These are phyloP conservation scores for Phlyctochytrium planicorne DNA, from an alignment of 192 early-diverging fungal species.

Conservation along the genomic window DNA sequence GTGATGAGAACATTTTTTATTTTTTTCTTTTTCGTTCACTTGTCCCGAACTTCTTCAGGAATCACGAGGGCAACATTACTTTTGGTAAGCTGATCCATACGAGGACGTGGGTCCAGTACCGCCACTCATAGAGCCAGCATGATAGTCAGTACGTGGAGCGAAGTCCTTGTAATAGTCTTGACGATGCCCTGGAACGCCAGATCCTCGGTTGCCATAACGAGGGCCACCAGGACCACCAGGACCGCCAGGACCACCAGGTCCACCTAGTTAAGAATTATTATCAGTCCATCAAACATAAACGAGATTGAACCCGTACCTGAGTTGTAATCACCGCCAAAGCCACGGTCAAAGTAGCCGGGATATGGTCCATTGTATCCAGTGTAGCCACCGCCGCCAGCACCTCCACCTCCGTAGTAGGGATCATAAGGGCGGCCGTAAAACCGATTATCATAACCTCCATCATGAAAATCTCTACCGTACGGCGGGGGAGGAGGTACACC, in stretches of 20 bases:
- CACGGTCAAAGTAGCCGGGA: not conserved
- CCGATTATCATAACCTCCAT: constrained; percentile 15
- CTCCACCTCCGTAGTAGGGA: constrained; percentile 23
- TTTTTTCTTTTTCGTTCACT: too few relatives aligned
- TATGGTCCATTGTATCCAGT: too few relatives aligned
- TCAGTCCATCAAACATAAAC: not conserved
- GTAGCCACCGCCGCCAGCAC: constrained; percentile 16
- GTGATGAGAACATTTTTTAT: too few relatives aligned
- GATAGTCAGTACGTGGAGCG: constrained; percentile 15
- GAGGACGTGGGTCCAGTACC: too few relatives aligned
- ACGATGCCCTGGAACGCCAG: too few relatives aligned
- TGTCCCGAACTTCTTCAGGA: too few relatives aligned
- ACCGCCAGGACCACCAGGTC: not conserved
- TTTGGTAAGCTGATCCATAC: too few relatives aligned
- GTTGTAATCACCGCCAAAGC: not conserved
- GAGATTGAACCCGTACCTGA: not conserved
- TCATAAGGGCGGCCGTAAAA: constrained; percentile 27
- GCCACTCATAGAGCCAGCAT: not conserved
- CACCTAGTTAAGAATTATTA: constrained; percentile 14
- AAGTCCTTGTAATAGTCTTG: constrained; percentile 30
- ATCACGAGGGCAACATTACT: too few relatives aligned
- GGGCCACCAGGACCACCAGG: too few relatives aligned
- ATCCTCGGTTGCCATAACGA: too few relatives aligned
- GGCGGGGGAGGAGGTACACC: constrained; percentile 5
- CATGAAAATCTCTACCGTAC: constrained; percentile 10